These are phyloP conservation scores for Fusarium stilboides DNA, from an alignment of 2,329 filamentous ascomycete species.

Conservation along the genomic window DNA sequence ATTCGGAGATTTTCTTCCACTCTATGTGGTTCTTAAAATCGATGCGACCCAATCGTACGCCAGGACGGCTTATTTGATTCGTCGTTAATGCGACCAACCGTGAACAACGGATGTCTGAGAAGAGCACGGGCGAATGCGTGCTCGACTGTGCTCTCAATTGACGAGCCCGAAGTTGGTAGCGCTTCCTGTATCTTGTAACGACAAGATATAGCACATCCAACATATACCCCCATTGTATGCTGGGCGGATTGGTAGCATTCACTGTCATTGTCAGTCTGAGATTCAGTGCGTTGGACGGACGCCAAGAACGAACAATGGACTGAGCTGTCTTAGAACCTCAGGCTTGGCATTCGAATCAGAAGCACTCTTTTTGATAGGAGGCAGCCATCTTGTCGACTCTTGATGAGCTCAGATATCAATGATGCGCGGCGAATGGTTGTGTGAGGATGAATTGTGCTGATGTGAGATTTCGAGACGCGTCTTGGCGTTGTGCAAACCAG, in stretches of 20 bases:
- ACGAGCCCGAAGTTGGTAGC: not conserved
- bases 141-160: slow-evolving; percentile 1
- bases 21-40: slow-evolving; percentile 25
- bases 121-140: slow-evolving; percentile 11
- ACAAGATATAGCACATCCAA: slow-evolving; percentile 26
- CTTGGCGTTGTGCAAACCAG: too few relatives aligned
- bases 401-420: not conserved
- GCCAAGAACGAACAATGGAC: slow-evolving; percentile 12
- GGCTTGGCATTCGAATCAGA: rapidly evolving
- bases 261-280: not conserved
- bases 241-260: slow-evolving; percentile 10
- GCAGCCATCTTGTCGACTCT: not conserved
- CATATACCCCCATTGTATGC: slow-evolving; percentile 4
- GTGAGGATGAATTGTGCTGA: too few relatives aligned
- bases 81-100: not conserved
- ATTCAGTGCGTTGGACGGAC: too few relatives aligned
- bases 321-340: slow-evolving; percentile 18
- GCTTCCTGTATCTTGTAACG: slow-evolving; percentile 9
- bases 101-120: slow-evolving; percentile 13
- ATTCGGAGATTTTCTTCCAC: slow-evolving; percentile 12
- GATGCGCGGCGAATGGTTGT: not conserved
- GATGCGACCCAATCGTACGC: slow-evolving; percentile 16
- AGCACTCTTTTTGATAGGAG: not conserved
- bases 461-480: too few relatives aligned
- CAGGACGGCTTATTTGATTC: slow-evolving; percentile 17